A percentile compares a stretch with the other conserved stretches of the same genome.
These are phyloP conservation scores for Paracoccidioides brasiliensis DNA, from an alignment of 2,329 filamentous ascomycete species.

Conservation along the genomic window DNA sequence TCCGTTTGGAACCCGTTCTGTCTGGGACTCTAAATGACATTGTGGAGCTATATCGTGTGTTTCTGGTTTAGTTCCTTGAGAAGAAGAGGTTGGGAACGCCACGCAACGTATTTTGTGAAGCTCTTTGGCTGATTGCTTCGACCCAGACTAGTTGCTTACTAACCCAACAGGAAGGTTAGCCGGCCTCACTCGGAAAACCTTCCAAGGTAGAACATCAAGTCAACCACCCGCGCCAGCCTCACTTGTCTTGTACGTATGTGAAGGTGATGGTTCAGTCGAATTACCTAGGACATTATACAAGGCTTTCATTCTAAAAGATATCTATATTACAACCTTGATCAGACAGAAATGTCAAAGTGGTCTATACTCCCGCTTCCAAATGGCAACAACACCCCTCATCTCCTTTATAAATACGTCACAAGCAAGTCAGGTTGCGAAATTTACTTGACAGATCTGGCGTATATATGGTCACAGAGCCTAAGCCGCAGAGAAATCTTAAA, in stretches of 20 bases:
- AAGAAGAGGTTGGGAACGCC: neutral
- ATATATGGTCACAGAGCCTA: conserved; percentile 44
- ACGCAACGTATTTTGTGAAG: neutral
- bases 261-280: too few relatives aligned
- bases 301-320: neutral
- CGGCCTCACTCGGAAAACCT: conserved; percentile 1
- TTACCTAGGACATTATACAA: neutral
- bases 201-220: neutral
- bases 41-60: neutral
- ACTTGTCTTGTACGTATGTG: neutral
- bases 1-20: conserved; percentile 25
- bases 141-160: neutral
- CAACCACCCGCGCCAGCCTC: neutral
- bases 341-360: conserved; percentile 17
- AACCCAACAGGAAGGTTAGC: conserved; percentile 1
- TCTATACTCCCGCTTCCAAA: conserved; percentile 20
- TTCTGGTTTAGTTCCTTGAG: neutral
- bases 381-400: conserved; percentile 19
- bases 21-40: conserved; percentile 26
- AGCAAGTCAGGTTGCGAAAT: conserved; percentile 36
- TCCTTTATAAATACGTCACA: conserved; percentile 27
- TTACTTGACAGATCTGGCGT: conserved; percentile 44
- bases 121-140: neutral
- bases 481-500: conserved; percentile 34
- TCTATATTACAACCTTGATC: neutral